Percentiles rank a stretch among this genome's conserved stretches.
Conservation (phyloP, 176 grass and related monocot genomes). For the Metroxylon sagu region DNA sequence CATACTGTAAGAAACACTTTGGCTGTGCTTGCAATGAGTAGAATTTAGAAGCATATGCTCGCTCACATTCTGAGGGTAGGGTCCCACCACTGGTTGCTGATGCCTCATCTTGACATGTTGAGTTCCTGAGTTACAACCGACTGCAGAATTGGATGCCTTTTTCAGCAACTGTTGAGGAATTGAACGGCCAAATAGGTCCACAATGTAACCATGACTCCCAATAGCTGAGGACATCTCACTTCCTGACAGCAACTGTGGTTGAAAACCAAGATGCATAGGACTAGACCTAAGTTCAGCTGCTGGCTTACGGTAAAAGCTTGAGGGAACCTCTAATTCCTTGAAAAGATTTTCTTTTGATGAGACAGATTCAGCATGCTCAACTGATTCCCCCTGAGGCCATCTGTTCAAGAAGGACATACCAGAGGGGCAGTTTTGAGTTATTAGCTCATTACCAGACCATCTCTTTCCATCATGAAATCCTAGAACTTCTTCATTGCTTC, state of each 20-base stretch:
- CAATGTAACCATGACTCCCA: no score
- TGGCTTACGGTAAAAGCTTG: no score
- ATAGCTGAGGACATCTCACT: no score
- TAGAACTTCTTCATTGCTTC: constrained; percentile 8
- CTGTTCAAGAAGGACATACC: background rate
- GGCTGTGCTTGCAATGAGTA: constrained; percentile 1
- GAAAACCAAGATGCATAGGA: no score
- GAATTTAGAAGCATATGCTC: constrained; percentile 15
- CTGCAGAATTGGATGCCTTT: no score
- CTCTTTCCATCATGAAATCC: constrained; percentile 2
- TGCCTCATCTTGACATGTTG: background rate
- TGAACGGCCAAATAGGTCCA: no score
- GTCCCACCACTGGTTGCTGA: constrained; percentile 7
- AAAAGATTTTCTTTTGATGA: no score
- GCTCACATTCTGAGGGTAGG: constrained; percentile 17
- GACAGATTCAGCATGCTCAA: constrained; percentile 15
- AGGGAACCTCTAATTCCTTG: no score
- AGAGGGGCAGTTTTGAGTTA: constrained; percentile 7
- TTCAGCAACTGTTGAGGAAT: no score
- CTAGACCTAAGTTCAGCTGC: no score
- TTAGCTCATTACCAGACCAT: constrained; percentile 10
- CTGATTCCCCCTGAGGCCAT: constrained; percentile 26
- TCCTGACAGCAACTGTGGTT: no score
- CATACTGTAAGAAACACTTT: constrained; percentile 17
- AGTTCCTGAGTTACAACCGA: no score